Evolutionary conservation across 345 rosid species (phyloP), one percentile per base, ranked within the genome.

Genomic region (Eucalyptus guilfoylei): DNA sequence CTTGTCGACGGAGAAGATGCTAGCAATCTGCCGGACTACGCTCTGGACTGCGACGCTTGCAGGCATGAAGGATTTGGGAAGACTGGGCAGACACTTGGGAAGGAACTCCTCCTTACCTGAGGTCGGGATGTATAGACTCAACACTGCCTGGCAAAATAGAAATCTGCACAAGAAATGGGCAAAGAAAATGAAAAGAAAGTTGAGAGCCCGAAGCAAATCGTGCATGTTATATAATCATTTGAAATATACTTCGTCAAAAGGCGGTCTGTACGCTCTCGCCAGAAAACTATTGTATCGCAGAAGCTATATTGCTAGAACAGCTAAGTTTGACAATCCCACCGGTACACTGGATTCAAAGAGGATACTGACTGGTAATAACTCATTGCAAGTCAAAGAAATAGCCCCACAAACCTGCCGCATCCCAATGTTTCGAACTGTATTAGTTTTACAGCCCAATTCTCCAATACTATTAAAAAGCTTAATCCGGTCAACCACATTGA

Each of bases 21-120:
- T 92, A 86, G 99, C 96, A 54, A 96, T 91, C 91, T 91, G 98
- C 55, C 94, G 45, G 89, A 97, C 93, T 45, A 91, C 88, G 12
- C 89, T 88, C 90, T 94, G 97, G 89, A 91, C 92, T 44, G 94
- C 83, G 26, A 90, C 83, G 44, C 94, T 85, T 11, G 90, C 92
- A 81, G 98, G 96, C 72, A 47, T 60, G 37, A 96, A 89, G 64
- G 92, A 90, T 44, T 89, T 91, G 4, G 98, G 99, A 86, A 96
- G 99, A 45, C 89, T 81, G n/a, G 99, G 99, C 64, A 94, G 81
- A 50, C 99, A 97, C 48, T 92, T 93, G 14, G 99, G 98, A 86
- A 94, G 94, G 62, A 91, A 94, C 90, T 97, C 96, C 91, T 93
- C 93, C 92, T 95, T 95, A 86, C 92, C 90, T 19, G 88, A 92